Evolutionary conservation across 768 basidiomycete species (phyloP).

Genomic region (Termitomyces eurrhizus): DNA sequence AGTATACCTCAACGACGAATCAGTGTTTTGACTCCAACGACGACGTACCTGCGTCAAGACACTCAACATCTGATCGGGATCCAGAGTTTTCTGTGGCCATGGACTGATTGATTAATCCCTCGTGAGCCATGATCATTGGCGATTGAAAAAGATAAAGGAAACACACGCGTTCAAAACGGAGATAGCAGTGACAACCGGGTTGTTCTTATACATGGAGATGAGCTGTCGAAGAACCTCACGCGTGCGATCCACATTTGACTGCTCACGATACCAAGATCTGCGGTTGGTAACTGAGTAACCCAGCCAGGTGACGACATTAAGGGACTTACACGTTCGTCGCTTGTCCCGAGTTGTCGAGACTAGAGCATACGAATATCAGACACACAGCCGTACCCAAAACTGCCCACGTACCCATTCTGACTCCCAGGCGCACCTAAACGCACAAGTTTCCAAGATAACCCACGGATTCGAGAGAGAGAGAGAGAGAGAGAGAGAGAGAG

Average conservation of each 20-base stretch:
- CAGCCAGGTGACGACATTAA: neutral
- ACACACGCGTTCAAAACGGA: conserved; percentile 78
- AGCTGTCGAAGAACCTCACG: conserved; percentile 59
- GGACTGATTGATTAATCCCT: no score
- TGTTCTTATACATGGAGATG: conserved; percentile 51
- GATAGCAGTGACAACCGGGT: conserved; percentile 58
- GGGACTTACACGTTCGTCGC: conserved; percentile 47
- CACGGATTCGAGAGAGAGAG: no score
- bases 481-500: neutral
- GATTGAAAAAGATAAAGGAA: no score
- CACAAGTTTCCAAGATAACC: no score
- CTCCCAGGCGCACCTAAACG: conserved; percentile 67
- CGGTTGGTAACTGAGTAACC: neutral
- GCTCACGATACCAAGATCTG: conserved; percentile 61
- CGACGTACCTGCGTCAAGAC: conserved; percentile 38
- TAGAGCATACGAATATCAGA: conserved; percentile 22
- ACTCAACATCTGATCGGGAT: conserved; percentile 30
- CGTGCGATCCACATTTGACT: conserved; percentile 64
- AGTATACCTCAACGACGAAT: conserved; percentile 13
- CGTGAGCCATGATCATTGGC: no score
- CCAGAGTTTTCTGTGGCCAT: no score
- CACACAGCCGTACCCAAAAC: no score
- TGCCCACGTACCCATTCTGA: conserved; percentile 57
- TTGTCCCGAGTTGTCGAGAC: conserved; percentile 87
- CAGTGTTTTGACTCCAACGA: neutral